phyloP scores from a whole-genome alignment of 1,284 basidiomycete species.

The Cystobasidium pallidum region DNA sequence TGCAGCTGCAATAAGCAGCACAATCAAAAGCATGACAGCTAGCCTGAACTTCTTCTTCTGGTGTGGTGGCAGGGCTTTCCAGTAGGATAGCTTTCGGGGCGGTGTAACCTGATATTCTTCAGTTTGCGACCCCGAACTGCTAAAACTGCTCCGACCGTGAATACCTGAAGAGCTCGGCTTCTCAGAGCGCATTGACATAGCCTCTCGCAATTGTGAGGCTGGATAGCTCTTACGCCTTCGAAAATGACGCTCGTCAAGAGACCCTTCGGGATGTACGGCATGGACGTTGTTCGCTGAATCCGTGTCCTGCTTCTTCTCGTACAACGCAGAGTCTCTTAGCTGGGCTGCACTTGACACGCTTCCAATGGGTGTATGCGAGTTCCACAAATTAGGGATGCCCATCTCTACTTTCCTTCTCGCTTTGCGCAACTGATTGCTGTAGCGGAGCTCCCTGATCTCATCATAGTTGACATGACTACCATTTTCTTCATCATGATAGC shows the following conservation, averaged over 20 bases:
- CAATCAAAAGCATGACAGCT: neutral
- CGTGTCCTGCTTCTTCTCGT: constrained; percentile 7
- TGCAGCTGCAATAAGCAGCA: constrained; percentile 1
- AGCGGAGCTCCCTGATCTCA: constrained; percentile 20
- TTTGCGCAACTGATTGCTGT: constrained; percentile 29
- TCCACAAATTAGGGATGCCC: constrained; percentile 16
- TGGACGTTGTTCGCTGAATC: neutral
- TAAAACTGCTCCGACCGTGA: constrained; percentile 14
- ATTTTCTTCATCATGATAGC: constrained; percentile 2
- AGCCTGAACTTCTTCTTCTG: constrained; percentile 13
- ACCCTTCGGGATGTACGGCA: constrained; percentile 4
- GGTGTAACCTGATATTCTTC: neutral
- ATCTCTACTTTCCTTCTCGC: constrained; percentile 14
- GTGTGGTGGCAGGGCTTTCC: constrained; percentile 17
- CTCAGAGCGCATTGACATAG: constrained; percentile 6
- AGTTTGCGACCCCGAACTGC: neutral
- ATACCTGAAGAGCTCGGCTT: constrained; percentile 11
- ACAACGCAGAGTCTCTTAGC: no score
- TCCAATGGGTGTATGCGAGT: constrained; percentile 4
- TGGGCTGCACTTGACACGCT: constrained; percentile 1
- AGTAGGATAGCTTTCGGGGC: neutral
- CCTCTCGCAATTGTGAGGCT: constrained; percentile 4
- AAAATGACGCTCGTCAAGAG: constrained; percentile 15
- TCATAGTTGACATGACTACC: neutral
- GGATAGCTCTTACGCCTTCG: constrained; percentile 23